Evolutionary conservation across 257 asterid species (phyloP), one percentile per base, ranked within the genome.

Genomic region (Solanum chmielewskii): DNA sequence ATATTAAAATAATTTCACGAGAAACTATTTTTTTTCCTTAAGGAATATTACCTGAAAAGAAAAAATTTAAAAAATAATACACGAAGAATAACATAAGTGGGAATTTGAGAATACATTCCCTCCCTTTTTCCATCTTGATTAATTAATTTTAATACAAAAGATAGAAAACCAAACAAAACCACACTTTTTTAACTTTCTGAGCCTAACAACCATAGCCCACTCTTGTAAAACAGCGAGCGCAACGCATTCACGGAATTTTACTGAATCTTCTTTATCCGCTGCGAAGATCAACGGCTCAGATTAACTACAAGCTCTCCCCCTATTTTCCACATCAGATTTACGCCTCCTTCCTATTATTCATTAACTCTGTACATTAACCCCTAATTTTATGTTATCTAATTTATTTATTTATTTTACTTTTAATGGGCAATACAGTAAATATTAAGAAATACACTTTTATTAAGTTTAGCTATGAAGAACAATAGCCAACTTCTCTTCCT

Each of bases 401-500:
- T 66, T 16, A 29, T 29, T 27, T 27, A 27, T 27, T 31, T 31
- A 31, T 33, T 37, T 37, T 37, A 37, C 9, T 31, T 60, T 47
- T 3, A 42, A 37, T 45, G 10, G 39, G 6, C 1, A 9, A 71
- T 20, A 31, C n/a, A 35, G 47, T 35, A 73, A 35, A 29, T 60
- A 56, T 20, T 20, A 60, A 44, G 44, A 7, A 44, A 64, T 12
- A 39, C 10, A 41, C 85, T n/a, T 20, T 20, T 6, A 2, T 90
- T 78, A 69, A 25, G 85, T 33, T 31, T 37, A 86, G 89, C 88
- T 88, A 86, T 86, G 93, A 75, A 91, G 90, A 84, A 95, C 95
- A 88, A 94, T 91, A 10, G 95, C 92, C 15, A 91, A 42, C 89
- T 94, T 93, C 86, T 96, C 99, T 87, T 93, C 87, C 20, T 86